Percentiles rank a stretch among this genome's conserved stretches.
Conservation (phyloP, 371 early-diverging fungal genomes). For the Mycotypha africana region DNA sequence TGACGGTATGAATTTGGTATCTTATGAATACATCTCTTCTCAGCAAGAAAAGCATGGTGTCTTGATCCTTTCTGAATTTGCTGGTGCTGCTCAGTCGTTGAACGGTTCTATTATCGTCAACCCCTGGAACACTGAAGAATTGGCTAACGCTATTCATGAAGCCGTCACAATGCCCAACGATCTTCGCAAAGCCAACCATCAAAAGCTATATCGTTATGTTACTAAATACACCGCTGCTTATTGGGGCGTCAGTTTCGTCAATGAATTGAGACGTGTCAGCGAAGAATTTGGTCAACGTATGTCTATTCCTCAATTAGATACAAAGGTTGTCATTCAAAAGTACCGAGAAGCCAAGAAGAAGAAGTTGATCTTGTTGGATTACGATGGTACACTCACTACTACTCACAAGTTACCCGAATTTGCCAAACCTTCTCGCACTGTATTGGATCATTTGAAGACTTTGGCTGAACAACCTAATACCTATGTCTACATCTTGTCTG, state of each 20-base stretch:
- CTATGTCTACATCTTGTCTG: slow-evolving; percentile 91
- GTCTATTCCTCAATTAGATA: slow-evolving; percentile 60
- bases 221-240: slow-evolving; percentile 97
- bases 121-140: slow-evolving; percentile 98
- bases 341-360: slow-evolving; percentile 41
- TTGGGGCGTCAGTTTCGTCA: slow-evolving; percentile 97
- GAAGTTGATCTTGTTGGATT: slow-evolving; percentile 84
- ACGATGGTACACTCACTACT: slow-evolving; percentile 91
- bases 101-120: slow-evolving; percentile 97
- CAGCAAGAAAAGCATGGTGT: slow-evolving; percentile 94
- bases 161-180: slow-evolving; percentile 92
- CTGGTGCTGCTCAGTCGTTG: slow-evolving; percentile 98
- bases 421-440: slow-evolving; percentile 71
- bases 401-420: slow-evolving; percentile 86
- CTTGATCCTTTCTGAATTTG: slow-evolving; percentile 97
- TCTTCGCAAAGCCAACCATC: slow-evolving; percentile 76
- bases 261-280: slow-evolving; percentile 71
- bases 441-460: slow-evolving; percentile 61
- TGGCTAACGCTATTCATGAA: slow-evolving; percentile 85
- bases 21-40: slow-evolving; percentile 97
- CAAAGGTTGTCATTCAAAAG: slow-evolving; percentile 31
- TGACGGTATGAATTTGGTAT: slow-evolving; percentile 99
- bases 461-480: slow-evolving; percentile 76
- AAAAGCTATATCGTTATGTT: slow-evolving; percentile 91
- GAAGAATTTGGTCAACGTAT: slow-evolving; percentile 67